Evolutionary conservation across 345 rosid genomes (phyloP), one percentile per base, ranked within the genome.

Genomic region (Lepidium didymum): DNA sequence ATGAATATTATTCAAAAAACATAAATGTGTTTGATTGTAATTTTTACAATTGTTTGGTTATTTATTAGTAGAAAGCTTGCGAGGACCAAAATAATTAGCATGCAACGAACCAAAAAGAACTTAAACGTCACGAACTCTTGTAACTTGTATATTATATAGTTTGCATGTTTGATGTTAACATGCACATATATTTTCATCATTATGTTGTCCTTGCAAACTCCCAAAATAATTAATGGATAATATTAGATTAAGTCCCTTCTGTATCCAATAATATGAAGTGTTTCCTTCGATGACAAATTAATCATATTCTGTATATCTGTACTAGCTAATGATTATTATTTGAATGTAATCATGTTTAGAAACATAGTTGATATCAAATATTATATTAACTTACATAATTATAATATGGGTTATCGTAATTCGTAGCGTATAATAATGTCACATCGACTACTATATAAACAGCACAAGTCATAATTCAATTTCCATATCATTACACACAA

Each of bases 361-460:
- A 19, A 19, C 21, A 19, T 19, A 19, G 21, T 19, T 2, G 21
- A 19, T 19, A 19, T 19, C 21, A 1, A 19, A 34, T 35, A 19
- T 37, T 7, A 23, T 15, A 19, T 13, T 49, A 3, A 11, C 27
- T 7, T 13, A 29, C 27, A 35, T 36, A 9, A 55, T 34, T 1
- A 8, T 19, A 50, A n/a, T 31, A 53, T 15, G 27, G 11, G 40
- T 18, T 13, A 5, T 12, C 3, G 1, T 18, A 70, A 62, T 19
- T 19, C 21, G 21, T 19, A 19, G 21, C 47, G 58, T 72, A 46
- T 56, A 56, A 10, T 13, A 64, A 29, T 29, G 59, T 38, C 59
- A 7, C 43, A 18, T 45, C 36, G 62, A 31, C 37, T 34, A 56
- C 53, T 64, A 72, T 72, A 72, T 56, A 56, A 56, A 56, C 31